phyloP scores from a whole-genome alignment of 208 protist species.

The Acanthamoeba culbertsoni region DNA sequence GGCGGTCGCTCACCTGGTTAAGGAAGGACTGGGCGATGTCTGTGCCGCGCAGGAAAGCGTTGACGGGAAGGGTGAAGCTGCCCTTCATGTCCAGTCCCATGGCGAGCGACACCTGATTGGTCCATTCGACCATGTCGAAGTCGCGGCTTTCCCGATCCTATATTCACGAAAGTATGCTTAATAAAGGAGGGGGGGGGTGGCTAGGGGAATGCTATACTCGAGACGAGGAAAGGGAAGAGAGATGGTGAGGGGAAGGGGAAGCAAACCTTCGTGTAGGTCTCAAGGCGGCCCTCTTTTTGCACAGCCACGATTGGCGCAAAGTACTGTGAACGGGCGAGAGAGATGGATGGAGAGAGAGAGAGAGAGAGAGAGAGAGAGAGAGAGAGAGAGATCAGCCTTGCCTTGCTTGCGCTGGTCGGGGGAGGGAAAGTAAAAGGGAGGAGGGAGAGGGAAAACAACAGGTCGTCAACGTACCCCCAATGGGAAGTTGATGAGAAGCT shows the following conservation, averaged over 20 bases:
- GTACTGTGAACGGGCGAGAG: background rate
- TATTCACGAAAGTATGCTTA: background rate
- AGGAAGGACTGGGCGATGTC: slow-evolving; percentile 26
- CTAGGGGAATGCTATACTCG: no score
- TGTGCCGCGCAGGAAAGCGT: background rate
- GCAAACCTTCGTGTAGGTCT: slow-evolving; percentile 40
- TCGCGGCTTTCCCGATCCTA: slow-evolving; percentile 30
- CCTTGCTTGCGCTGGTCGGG: no score
- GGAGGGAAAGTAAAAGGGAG: background rate
- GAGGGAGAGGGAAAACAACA: background rate
- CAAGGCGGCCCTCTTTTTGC: slow-evolving; percentile 1
- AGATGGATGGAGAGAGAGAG: background rate
- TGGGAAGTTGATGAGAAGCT: slow-evolving; percentile 24
- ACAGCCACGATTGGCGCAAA: slow-evolving; percentile 41
- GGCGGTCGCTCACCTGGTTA: background rate
- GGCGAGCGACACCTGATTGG: slow-evolving; percentile 32
- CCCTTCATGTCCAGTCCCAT: background rate
- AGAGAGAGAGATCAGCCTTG: background rate
- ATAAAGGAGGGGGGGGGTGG: no score
- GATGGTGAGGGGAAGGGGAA: background rate
- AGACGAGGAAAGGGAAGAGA: background rate
- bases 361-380: background rate
- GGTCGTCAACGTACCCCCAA: background rate
- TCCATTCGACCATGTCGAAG: slow-evolving; percentile 15
- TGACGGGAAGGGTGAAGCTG: background rate